Base-by-base conservation (phyloP, 805 yeast genomes). In the Starmerella riodocensis region DNA sequence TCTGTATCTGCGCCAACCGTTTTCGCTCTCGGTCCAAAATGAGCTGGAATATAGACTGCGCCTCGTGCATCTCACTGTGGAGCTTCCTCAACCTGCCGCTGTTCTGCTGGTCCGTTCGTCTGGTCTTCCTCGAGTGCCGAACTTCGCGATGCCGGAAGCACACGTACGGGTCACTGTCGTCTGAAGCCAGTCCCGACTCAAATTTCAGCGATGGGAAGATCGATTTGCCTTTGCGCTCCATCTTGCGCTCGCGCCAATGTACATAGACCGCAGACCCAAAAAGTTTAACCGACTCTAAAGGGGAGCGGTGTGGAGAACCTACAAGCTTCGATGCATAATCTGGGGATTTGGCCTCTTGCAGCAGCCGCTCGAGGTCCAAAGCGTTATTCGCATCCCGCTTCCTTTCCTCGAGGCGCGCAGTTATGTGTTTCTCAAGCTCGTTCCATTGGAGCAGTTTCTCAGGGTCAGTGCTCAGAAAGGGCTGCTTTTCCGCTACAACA, bases 111-210 rank as follows among this genome's bases (percentile, higher is more conserved):
- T 91, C 98, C 0, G 95, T 82, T 48, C 97, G 74, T 59, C 98
- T 74, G 0, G 98, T 91, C 59, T 91, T 91, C 59, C 98, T 78
- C 23, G 93, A 91, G 56, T 82, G 96, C 49, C 98, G 74, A 48
- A 84, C 78, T 55, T 86, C 97, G 59, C 98, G 78, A 50, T 95
- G 76, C 53, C 98, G 73, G 66, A 91, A 91, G 63, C 96, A 84
- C 29, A 84, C 78, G 59, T 91, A 91, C 1, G 98, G 97, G 58
- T 91, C 96, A 17, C 44, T 36, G 22, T 52, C 54, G 53, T 86
- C 96, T 54, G 85, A 85, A 43, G 83, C 91, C 40, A 73, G 73
- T 19, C 82, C 82, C 50, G 82, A 86, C 62, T 86, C 96, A 57
- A 82, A 85, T 57, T 76, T 81, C 36, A 91, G 65, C 13, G 68